A percentile compares a stretch with the other conserved stretches of the same genome.
phyloP scores from a whole-genome alignment of 768 basidiomycete genomes.

The Russula vinacea region DNA sequence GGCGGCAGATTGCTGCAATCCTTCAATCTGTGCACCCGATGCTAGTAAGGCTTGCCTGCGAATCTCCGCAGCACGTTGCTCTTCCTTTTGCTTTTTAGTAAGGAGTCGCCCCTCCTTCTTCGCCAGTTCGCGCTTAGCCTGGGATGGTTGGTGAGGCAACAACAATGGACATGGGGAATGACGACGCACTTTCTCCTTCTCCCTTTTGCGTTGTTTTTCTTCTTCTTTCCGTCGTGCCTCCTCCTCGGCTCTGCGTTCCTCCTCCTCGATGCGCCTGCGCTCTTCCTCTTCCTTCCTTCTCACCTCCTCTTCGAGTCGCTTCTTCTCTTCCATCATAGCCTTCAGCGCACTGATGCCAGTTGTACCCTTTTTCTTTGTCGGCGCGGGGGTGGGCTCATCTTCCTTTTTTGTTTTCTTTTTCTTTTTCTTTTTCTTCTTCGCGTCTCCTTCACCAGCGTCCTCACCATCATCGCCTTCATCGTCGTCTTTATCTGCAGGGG shows the following conservation, averaged over 20 bases:
- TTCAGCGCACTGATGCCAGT: conserved; percentile 75
- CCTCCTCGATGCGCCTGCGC: conserved; percentile 78
- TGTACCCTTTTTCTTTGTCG: conserved; percentile 64
- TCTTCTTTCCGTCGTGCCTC: conserved; percentile 76
- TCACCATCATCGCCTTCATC: conserved; percentile 69
- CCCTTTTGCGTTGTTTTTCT: conserved; percentile 79
- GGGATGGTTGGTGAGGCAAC: conserved; percentile 17
- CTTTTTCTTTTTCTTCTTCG: conserved; percentile 77
- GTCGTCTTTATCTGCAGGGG: conserved; percentile 41
- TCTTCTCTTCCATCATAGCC: conserved; percentile 92
- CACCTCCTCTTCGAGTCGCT: conserved; percentile 82
- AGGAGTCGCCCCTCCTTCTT: conserved; percentile 93
- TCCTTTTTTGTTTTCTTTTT: conserved; percentile 84
- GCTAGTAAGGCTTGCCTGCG: conserved; percentile 87
- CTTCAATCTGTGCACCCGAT: conserved; percentile 87
- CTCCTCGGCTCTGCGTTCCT: conserved; percentile 74
- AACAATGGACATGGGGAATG: conserved; percentile 16
- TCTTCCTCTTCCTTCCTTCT: conserved; percentile 71
- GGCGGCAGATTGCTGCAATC: conserved; percentile 60
- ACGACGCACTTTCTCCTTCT: conserved; percentile 73
- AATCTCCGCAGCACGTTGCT: conserved; percentile 84
- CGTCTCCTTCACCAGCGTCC: conserved; percentile 47
- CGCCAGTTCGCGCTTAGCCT: conserved; percentile 86
- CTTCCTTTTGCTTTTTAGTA: conserved; percentile 97
- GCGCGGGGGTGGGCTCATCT: conserved; percentile 57